These are phyloP conservation scores for Prasinococcaceae sp. DNA, from an alignment of 139 green algal genomes.

Conservation along the genomic window DNA sequence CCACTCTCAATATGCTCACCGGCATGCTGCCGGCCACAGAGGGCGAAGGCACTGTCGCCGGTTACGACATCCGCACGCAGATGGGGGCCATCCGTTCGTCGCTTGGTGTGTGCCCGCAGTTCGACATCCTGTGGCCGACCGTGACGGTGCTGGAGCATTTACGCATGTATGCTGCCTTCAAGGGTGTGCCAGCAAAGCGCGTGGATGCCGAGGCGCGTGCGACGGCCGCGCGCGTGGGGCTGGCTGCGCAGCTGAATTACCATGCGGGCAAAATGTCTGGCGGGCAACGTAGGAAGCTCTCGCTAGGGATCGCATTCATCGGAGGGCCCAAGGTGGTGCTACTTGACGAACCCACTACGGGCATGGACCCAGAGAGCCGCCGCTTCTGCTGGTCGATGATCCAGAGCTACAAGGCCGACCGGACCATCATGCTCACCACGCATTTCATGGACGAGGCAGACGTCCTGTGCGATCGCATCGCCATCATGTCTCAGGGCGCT, in stretches of 20 bases:
- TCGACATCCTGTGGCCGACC: conserved; percentile 85
- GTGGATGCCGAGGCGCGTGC: not conserved
- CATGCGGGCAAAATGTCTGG: not conserved
- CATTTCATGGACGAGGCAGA: conserved; percentile 45
- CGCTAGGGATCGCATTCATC: conserved; percentile 67
- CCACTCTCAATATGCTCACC: conserved; percentile 36
- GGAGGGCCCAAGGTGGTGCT: conserved; percentile 79
- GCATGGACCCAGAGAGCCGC: conserved; percentile 78
- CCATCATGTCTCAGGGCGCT: conserved; percentile 32
- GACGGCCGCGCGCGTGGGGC: not conserved
- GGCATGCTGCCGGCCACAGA: conserved; percentile 45
- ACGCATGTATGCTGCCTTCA: conserved; percentile 72
- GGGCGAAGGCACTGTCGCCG: conserved; percentile 26
- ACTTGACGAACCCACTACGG: conserved; percentile 64
- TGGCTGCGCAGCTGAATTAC: not conserved
- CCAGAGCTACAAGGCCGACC: conserved; percentile 7
- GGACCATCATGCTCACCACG: conserved; percentile 37
- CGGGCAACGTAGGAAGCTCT: not conserved
- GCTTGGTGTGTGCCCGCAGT: conserved; percentile 66
- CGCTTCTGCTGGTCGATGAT: conserved; percentile 21
- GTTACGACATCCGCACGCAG: conserved; percentile 16
- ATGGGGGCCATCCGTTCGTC: conserved; percentile 47
- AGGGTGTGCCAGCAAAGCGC: conserved; percentile 39
- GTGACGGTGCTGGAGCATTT: conserved; percentile 83
- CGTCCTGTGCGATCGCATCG: conserved; percentile 35